Evolutionary conservation across 257 asterid species (phyloP), one percentile per base, ranked within the genome.

Genomic region (Cruciata laevipes): DNA sequence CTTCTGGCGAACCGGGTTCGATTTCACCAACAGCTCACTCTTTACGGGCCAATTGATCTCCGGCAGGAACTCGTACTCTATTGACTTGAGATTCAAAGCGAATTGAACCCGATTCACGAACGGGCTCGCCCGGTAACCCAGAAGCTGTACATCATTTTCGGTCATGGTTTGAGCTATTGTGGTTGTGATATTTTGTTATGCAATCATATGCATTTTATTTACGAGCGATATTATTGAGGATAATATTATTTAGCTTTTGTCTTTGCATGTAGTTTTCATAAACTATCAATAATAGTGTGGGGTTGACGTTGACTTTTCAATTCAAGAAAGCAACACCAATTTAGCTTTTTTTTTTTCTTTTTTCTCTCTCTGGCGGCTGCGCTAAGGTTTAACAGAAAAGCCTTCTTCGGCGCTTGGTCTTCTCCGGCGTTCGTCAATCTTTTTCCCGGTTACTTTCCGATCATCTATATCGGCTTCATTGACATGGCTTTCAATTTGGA

Each of bases 1-100:
- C 81, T 83, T 85, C 83, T 83, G 78, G 79, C 74, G 61, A 67
- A 83, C 67, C 0, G 90, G 90, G 57, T 86, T 84, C 53, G 65
- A 59, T 71, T 81, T 77, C 21, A 85, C 63, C 4, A 85, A 87
- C 13, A 75, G 72, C 61, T 80, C 83, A 18, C 75, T 65, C 74
- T 85, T 78, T 5, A 52, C 69, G 20, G 63, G 35, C 3, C 79
- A 68, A 24, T 72, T 37, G 52, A 66, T 32, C 57, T 73, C 71
- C 65, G 77, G 65, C 4, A 83, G 68, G 59, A 78, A 72, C 63
- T 83, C 85, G 71, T 78, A 81, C 33, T 80, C 79, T 10, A 83
- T 38, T 2, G 80, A 81, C 75, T 87, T 85, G 21, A 85, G 66
- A 71, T 68, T 75, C 7, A 84, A 81, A 8, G 86, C 85, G 55